Base-by-base conservation (phyloP, 2,329 filamentous ascomycete genomes). In the Aureobasidium pullulans region DNA sequence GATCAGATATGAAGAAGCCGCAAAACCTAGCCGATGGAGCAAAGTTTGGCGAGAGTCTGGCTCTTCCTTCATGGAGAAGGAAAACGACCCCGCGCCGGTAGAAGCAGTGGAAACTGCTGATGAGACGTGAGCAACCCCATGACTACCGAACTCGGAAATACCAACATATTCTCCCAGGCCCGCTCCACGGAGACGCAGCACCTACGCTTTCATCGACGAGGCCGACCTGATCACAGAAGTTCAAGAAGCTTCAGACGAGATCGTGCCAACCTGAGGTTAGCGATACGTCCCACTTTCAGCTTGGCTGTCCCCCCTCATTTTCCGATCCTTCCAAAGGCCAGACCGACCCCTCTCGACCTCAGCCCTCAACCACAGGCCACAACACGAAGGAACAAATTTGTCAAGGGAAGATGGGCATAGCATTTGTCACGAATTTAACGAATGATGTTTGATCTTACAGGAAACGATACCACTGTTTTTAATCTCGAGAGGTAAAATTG, bases 111-210 rank as follows among this genome's bases (percentile, higher is more conserved):
- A 15, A 31, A 56, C 16, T 11, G 5, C 31, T 37, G 29, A 56
- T 5, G 52, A 56, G 40, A 46, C 29, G 52, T 56, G 52, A 56
- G 52, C 40, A 16, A 56, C 1, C 16, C 11, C 6, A 7, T 6
- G 29, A 10, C 44, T 15, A 23, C n/a, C 9, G 4, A 42, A 6
- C 2, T 9, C 39, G 11, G n/a, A 23, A 29, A 37, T 44, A 7
- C 52, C 40, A 56, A 54, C 50, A 39, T 15, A 7, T 7, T 5
- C 2, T 54, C 10, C 40, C 52, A 56, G 52, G 40, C 40, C 52
- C 3, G 13, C 52, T 9, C 42, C 52, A n/a, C 52, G 52, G n/a
- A 44, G 52, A 56, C 42, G 52, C 44, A 56, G 52, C 8, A 46
- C 52, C 4, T 56, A 44, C 16, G 42, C 52, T 7, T 56, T 46